Percentiles rank a stretch among this genome's conserved stretches.
phyloP scores from a whole-genome alignment of 139 green algal genomes.

The Haematococcus lacustris region DNA sequence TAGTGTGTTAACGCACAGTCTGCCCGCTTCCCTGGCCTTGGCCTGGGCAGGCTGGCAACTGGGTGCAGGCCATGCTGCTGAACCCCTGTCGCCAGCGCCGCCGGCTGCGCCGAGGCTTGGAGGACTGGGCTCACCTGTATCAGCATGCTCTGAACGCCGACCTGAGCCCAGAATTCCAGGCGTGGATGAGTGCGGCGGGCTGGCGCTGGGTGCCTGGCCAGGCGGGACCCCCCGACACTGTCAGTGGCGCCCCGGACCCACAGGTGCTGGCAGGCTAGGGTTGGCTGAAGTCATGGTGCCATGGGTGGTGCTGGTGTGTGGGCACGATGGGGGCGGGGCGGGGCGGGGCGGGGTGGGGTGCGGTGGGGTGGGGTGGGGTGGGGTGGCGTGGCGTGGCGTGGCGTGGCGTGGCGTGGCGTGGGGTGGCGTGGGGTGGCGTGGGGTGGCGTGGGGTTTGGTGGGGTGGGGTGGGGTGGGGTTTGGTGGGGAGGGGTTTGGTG shows the following conservation, averaged over 20 bases:
- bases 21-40: too few species aligned
- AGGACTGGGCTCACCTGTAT: slow-evolving; percentile 74
- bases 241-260: neutral
- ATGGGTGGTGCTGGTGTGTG: too few species aligned
- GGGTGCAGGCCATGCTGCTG: slow-evolving; percentile 52
- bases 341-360: neutral
- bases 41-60: slow-evolving; percentile 36
- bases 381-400: neutral
- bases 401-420: too few species aligned
- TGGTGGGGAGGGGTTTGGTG: too few species aligned
- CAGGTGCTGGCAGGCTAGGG: neutral
- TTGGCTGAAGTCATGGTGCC: too few species aligned
- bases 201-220: slow-evolving; percentile 24
- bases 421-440: too few species aligned
- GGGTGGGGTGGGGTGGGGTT: too few species aligned
- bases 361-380: neutral
- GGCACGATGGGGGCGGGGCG: slow-evolving; percentile 3
- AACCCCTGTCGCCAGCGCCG: slow-evolving; percentile 64
- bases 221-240: neutral
- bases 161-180: slow-evolving; percentile 11
- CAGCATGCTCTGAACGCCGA: slow-evolving; percentile 69
- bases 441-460: too few species aligned
- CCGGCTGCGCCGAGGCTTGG: slow-evolving; percentile 51
- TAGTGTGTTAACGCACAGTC: too few species aligned
- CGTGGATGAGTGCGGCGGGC: slow-evolving; percentile 19